Evolutionary conservation across 768 basidiomycete species (phyloP), one percentile per base, ranked within the genome.

Genomic region (Amanita inopinata): DNA sequence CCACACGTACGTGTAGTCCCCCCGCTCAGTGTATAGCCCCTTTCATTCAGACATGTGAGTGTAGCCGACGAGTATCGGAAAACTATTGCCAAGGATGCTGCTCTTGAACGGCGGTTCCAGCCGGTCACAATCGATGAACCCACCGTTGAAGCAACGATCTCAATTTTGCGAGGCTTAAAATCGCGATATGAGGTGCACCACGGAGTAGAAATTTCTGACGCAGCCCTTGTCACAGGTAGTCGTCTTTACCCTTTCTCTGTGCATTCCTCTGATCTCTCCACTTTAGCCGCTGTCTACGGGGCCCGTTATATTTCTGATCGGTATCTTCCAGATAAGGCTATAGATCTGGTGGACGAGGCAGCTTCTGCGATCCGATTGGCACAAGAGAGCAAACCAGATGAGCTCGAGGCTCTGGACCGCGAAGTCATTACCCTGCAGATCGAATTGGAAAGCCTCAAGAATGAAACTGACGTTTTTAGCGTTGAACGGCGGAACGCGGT

Each of bases 301-400:
- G 78, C 87, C 17, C 75, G 88, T 12, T 93, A 93, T 53, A 81
- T 94, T 49, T 81, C 88, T 0, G 86, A 90, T 57, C 73, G 90
- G 3, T 92, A 76, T 58, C 70, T 94, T 1, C 91, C 91, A 0
- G 91, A 96, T 62, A 93, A 93, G 56, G 84, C 87, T 7, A 87
- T 90, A 32, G 89, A 94, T 57, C 71, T 96, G 2, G 78, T 97
- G 0, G 94, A 98, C 59, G 94, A 97, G 60, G 92, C 92, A 2
- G 85, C 88, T 0, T 86, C 87, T 1, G 72, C 88, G 0, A 67
- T 97, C 3, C 78, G 89, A 0, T 76, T 96, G 3, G 85, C 90
- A 0, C 91, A 92, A 54, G 88, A 91, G 55, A 81, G 78, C 23
- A 89, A 91, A 54, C 91, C 91, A 0, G 83, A 89, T 41, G 81